Base-by-base conservation (phyloP, 2,329 filamentous ascomycete genomes). In the Colletotrichum camelliae region DNA sequence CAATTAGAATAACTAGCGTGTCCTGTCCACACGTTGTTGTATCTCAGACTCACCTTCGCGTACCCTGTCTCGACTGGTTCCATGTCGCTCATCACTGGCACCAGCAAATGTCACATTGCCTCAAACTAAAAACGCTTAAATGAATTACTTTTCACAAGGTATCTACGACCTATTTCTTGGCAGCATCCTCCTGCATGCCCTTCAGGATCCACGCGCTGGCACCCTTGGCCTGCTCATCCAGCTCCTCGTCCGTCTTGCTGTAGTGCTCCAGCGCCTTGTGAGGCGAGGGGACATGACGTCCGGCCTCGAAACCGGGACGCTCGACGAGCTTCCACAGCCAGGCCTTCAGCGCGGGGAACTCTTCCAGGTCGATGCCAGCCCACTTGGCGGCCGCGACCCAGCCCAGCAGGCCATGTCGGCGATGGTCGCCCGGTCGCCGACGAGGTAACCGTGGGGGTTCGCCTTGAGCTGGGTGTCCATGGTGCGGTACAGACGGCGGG, bases 351-450 rank as follows among this genome's bases (percentile, higher is more conserved):
- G 90, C 83, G 4, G 95, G 95, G 84, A 96, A 97, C 75, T 96
- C 92, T 1, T 92, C 87, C 70, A 96, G 91, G 67, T 95, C 91
- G 58, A 87, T 66, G 43, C 85, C 86, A 4, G 84, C 78, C 85
- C 86, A 87, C 60, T 82, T 84, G 43, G 86, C 83, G 16, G 83
- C 69, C 6, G 92, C 88, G 6, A 96, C 89, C 95, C 95, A 97
- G 31, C 94, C 90, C 93, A 96, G 83, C 91, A 91, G 57, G 94
- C 88, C 76, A 98, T 94, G 83, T 98, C 96, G 2, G 95, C 95
- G 78, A 94, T 92, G 58, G 94, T 95, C 77, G 90, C 87, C 77
- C 91, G 91, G 82, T 94, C 91, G 43, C 94, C 94, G 60, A 93
- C 92, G 15, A 93, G 84, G 81, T 88, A 93, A 15, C 90, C 90